Evolutionary conservation across 441 rosid species (phyloP).

Genomic region (Biscutella auriculata): DNA sequence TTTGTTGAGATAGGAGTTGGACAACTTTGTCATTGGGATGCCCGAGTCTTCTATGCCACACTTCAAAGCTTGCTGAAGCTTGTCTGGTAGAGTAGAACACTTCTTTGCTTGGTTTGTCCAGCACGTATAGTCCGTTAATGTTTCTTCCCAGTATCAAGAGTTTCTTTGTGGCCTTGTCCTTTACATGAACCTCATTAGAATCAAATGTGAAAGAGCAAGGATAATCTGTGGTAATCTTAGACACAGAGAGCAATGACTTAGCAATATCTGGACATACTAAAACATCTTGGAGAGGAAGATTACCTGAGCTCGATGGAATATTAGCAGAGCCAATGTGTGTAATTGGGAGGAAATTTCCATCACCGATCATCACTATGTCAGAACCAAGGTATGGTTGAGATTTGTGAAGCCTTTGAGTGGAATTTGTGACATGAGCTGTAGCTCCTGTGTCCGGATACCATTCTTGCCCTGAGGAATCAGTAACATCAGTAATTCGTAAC

Average conservation of each 20-base stretch:
- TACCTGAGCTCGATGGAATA: background rate
- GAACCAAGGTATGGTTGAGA: background rate
- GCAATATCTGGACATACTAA: background rate
- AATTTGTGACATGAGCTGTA: background rate
- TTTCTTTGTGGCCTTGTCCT: background rate
- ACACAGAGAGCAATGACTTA: background rate
- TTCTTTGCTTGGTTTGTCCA: too few species aligned
- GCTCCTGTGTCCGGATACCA: background rate
- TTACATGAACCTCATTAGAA: background rate
- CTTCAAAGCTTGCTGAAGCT: too few species aligned
- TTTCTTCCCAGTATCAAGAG: background rate
- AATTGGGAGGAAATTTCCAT: background rate
- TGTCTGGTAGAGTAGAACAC: too few species aligned
- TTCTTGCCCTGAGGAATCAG: background rate
- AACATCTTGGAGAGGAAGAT: background rate
- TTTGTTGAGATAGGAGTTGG: too few species aligned
- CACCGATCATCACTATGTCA: background rate
- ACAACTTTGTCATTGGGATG: too few species aligned
- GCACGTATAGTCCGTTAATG: background rate
- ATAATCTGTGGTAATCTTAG: background rate
- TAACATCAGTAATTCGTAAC: background rate
- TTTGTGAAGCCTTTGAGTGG: rapidly evolving
- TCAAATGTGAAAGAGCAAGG: background rate
- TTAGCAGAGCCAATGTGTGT: background rate
- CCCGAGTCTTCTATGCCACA: too few species aligned